Evolutionary conservation across 2,329 filamentous ascomycete species (phyloP), one percentile per base, ranked within the genome.

Genomic region (Cordyceps farinosa): DNA sequence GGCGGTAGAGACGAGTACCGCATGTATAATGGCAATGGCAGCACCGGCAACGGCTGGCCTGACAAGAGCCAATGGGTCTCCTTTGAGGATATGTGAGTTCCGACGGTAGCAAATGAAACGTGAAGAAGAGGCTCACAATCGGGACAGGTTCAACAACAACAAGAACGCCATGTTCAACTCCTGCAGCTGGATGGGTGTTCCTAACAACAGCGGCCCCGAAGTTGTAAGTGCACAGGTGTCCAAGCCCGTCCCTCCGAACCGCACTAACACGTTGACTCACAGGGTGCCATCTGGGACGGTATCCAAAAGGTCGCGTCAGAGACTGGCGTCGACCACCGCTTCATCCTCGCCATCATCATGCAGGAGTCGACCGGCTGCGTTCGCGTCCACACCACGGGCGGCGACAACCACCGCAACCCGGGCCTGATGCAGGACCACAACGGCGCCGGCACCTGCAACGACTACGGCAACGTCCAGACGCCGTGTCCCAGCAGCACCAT

Each of bases 311-410:
- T 76, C 10, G 69, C 76, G 6, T 57, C 53, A 9, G 53, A 53
- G 64, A 67, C 69, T 0, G 65, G 67, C 11, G 67, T 80, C 40
- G 76, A 79, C 64, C 64, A 69, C 42, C 76, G 78, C 56, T 77
- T 78, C 64, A 77, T 80, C 64, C 70, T 80, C 17, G 75, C 77
- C 22, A 70, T 79, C 64, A 66, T 80, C 42, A 73, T 80, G 71
- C 78, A 80, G 66, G 78, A 80, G 67, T 77, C 73, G 66, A 73
- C 72, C 60, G 78, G 78, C 44, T 79, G 78, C 67, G 77, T 80
- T 11, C 76, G 78, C 36, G 76, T 72, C 22, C 70, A 67, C 1
- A 77, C 76, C 22, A 78, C 76, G 44, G 29, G 29, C 17, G 29
- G 27, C 27, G 13, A 27, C 11, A 68, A 74, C 71, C 72, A 78